Conservation (phyloP, 768 basidiomycete genomes). For the Rhodotorula babjevae region DNA sequence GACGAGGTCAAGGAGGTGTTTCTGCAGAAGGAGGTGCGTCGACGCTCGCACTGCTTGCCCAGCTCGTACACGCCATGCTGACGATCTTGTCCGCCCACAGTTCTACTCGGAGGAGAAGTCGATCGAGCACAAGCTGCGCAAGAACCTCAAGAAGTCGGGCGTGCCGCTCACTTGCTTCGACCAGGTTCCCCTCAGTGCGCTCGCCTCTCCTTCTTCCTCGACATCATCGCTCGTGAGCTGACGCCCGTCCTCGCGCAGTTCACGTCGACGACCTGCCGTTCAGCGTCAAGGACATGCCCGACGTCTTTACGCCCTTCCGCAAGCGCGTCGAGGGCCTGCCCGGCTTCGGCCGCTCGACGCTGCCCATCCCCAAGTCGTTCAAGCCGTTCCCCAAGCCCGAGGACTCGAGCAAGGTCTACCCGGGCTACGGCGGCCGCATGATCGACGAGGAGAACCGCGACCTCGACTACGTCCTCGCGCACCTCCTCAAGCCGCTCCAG, state of each 20-base stretch:
- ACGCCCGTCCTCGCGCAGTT: slow-evolving; percentile 31
- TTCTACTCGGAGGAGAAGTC: slow-evolving; percentile 40
- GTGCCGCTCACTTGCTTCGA: slow-evolving; percentile 31
- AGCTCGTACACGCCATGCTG: not conserved
- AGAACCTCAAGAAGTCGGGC: not conserved
- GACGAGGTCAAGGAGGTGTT: slow-evolving; percentile 46
- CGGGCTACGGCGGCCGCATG: slow-evolving; percentile 29
- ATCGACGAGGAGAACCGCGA: slow-evolving; percentile 8
- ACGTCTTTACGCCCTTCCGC: slow-evolving; percentile 51
- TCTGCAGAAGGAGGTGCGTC: slow-evolving; percentile 47
- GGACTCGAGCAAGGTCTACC: slow-evolving; percentile 10
- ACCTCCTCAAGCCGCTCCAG: slow-evolving; percentile 43
- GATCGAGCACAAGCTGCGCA: slow-evolving; percentile 26
- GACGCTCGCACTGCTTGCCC: slow-evolving; percentile 3
- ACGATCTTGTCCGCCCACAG: not conserved
- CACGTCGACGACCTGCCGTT: slow-evolving; percentile 46
- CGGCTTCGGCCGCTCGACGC: slow-evolving; percentile 46
- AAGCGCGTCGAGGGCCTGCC: slow-evolving; percentile 50
- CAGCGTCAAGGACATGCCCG: slow-evolving; percentile 44
- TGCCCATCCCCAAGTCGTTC: slow-evolving; percentile 32
- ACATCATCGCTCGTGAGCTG: slow-evolving; percentile 23
- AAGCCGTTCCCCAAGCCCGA: not conserved
- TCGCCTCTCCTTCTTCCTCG: not conserved
- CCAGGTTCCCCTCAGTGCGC: slow-evolving; percentile 33
- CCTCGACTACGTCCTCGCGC: slow-evolving; percentile 27